Evolutionary conservation across 768 basidiomycete genomes (phyloP), one percentile per base, ranked within the genome.

Genomic region (Hemileccinum impolitum): DNA sequence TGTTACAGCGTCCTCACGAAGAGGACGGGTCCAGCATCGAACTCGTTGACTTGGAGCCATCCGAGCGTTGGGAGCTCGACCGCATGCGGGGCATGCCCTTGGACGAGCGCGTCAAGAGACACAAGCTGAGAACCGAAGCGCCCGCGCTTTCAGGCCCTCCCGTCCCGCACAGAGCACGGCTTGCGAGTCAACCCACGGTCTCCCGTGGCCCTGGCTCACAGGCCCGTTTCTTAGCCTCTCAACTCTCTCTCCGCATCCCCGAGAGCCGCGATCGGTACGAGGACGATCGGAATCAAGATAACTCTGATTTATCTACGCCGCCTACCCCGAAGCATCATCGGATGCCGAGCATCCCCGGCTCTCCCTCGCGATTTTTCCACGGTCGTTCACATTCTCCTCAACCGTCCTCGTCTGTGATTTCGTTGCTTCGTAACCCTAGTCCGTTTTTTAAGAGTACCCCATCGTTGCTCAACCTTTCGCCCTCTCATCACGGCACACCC

Each of bases 1-100:
- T 55, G 25, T n/a, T 60, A 42, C 50, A 48, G 34, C 52, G 44
- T 53, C 59, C 57, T 34, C 48, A 19, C n/a, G 76, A 75, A 47
- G 77, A 77, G 32, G 80, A 81, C 47, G 64, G 70, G 5, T 78
- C 77, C 28, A 67, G 66, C 54, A 65, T 82, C 45, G 80, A 80
- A 57, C 73, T 84, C 35, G 72, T 84, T 38, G 77, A 79, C 32
- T 54, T 73, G 45, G 75, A 75, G 49, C 75, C 57, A 39, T 70
- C 43, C 64, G 69, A 54, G 65, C 69, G 53, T 39, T 75, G 74
- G 74, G 73, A 75, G 37, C 69, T 70, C 19, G 75, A 78, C 48
- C 71, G 75, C 31, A 64, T 70, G 37, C 63, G 67, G 34, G 77
- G 76, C 4, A 53, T 75, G 10, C 65, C 71, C 41, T 60, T 79